Base-by-base conservation (phyloP, 78 protist species). In the Isochrysis galbana region DNA sequence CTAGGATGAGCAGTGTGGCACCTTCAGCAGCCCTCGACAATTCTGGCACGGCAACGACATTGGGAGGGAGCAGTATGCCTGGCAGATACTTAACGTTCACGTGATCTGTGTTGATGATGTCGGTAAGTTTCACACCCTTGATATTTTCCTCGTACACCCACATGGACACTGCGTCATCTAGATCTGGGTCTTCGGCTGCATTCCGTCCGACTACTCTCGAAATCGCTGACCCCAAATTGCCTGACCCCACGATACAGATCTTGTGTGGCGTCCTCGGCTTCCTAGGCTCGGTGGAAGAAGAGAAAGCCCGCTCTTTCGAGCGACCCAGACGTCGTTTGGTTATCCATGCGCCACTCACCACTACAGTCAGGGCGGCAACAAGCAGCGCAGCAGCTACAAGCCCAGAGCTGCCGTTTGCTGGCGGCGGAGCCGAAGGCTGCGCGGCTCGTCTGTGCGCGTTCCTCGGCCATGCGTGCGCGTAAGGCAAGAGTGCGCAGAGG, bases 81-180 rank as follows among this genome's bases (percentile, higher is more conserved):
- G 22, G 54, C 61, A 19, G 19, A 29, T 34, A 96, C 93, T 94
- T 94, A 38, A 69, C 93, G 91, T 96, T 96, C 92, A 91, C 96
- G 86, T 94, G 95, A 36, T 34, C 21, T n/a, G 14, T 38, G 94
- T 96, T 96, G 94, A 96, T 94, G 69, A 92, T 96, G 36, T 92
- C 92, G n/a, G 94, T 94, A 38, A 96, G 94, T 44, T 94, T 92
- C 34, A 23, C n/a, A 21, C 97, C 97, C 25, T 95, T 23, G 22
- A 94, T 47, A 14, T 42, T 2, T 89, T 95, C 97, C 94, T 95
- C 94, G 44, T 29, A 95, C 46, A 95, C 95, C 90, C 91, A 95
- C 95, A 95, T 95, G 82, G 36, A 2, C 36, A 95, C 94, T 61
- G 34, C 25, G 14, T 48, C 54, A 14, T 87, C 94, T 32, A 94